Evolutionary conservation across 495 filamentous ascomycete species (phyloP), one percentile per base, ranked within the genome.

Genomic region (Aspergillus affinis): DNA sequence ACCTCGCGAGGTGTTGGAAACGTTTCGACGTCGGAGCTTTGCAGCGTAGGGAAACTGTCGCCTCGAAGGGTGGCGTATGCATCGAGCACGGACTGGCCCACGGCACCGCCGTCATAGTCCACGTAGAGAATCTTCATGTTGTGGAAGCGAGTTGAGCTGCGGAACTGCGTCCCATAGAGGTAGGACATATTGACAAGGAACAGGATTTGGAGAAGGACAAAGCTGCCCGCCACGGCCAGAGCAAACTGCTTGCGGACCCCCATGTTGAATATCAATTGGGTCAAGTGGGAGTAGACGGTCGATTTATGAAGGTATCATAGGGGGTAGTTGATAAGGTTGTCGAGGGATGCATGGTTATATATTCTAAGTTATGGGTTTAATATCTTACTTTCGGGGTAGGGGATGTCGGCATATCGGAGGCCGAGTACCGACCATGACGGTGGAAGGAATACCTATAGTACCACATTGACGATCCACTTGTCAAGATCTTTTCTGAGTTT

Each of bases 21-120:
- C 4, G 70, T 26, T 2, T 18, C 49, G 3, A 66, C 21, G 6
- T 69, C 21, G 18, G n/a, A 18, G 44, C 71, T 64, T 15, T 63
- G 18, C 2, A 79, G 26, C 1, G 72, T 68, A 3, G 76, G 74
- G 53, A 80, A 79, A 15, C 21, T 54, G 7, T 58, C 23, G 3
- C 64, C 68, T 46, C 67, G 59, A 4, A 80, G 61, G 2, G 59
- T 55, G 0, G 65, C 51, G 58, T 81, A 80, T 1, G 74, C 75
- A 10, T 61, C 64, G 3, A 66, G 54, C 0, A 80, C 65, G 0
- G 78, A 69, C 10, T 67, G 27, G 20, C 77, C 75, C 13, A 82
- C 62, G 3, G 72, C 60, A 15, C 76, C 76, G 19, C 71, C 74
- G 56, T 80, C 79, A 49, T 79, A 80, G 63, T 81, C 76, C 18